These are phyloP conservation scores for Breynia disticha DNA, from an alignment of 441 rosid genomes.

Conservation along the genomic window DNA sequence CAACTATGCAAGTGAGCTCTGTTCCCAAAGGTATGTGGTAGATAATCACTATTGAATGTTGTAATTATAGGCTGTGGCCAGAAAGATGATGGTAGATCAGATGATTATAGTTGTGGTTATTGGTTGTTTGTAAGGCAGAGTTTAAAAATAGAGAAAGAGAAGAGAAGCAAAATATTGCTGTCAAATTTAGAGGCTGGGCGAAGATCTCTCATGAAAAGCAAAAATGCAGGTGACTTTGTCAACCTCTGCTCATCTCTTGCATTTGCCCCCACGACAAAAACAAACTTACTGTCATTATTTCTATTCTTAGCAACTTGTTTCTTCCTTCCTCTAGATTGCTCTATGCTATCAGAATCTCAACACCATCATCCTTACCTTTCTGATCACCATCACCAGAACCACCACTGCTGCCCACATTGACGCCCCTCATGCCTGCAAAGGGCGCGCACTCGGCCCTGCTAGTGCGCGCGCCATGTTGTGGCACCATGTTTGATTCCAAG, in stretches of 20 bases:
- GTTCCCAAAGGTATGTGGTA: too few relatives aligned
- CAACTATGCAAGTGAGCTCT: too few relatives aligned
- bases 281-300: background rate
- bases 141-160: background rate
- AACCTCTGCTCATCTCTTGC: background rate
- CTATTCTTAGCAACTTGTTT: slow-evolving; percentile 17
- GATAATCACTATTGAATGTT: too few relatives aligned
- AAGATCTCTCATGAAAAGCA: slow-evolving; percentile 10
- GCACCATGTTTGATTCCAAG: background rate
- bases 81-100: background rate
- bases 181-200: slow-evolving; percentile 17
- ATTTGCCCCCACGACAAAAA: background rate
- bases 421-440: slow-evolving; percentile 23
- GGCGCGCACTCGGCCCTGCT: slow-evolving; percentile 44
- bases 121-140: background rate
- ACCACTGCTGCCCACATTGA: slow-evolving; percentile 13
- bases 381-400: slow-evolving; percentile 4
- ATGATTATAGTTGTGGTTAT: background rate
- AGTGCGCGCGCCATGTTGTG: slow-evolving; percentile 25
- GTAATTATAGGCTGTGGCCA: too few relatives aligned
- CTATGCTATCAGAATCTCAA: slow-evolving; percentile 14
- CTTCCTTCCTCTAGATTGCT: slow-evolving; percentile 5
- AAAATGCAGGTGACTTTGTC: slow-evolving; percentile 3
- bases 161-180: background rate
- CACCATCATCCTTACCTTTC: slow-evolving; percentile 6